Evolutionary conservation across 2,329 filamentous ascomycete species (phyloP).

Genomic region (Arthroderma sp.): DNA sequence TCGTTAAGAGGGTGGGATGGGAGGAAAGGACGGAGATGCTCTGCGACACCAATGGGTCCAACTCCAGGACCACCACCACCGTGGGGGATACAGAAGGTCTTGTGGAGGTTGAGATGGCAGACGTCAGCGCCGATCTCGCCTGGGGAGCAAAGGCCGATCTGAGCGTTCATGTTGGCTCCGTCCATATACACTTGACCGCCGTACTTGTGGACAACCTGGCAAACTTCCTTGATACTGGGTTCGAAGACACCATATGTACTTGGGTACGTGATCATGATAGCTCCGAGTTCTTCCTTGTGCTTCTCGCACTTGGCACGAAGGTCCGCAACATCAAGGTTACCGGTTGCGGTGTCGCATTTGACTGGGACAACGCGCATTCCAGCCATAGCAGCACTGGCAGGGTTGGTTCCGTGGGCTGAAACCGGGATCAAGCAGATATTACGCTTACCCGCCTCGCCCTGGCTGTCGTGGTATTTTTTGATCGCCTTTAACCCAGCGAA

Average conservation of each 20-base stretch:
- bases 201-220: constrained; percentile 70
- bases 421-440: constrained; percentile 92
- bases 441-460: constrained; percentile 50
- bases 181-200: constrained; percentile 98
- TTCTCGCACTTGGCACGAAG: constrained; percentile 80
- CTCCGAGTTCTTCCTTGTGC: constrained; percentile 70
- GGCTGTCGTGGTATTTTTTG: constrained; percentile 65
- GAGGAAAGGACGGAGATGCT: constrained; percentile 64
- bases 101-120: constrained; percentile 94
- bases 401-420: constrained; percentile 91
- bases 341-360: constrained; percentile 77
- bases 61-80: constrained; percentile 89
- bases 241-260: constrained; percentile 94
- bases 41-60: constrained; percentile 82
- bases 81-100: constrained; percentile 97
- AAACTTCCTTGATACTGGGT: constrained; percentile 73
- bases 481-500: constrained; percentile 85
- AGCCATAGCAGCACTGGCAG: constrained; percentile 87
- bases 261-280: constrained; percentile 95
- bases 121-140: constrained; percentile 93
- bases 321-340: constrained; percentile 79
- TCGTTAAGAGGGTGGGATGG: constrained; percentile 56
- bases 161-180: constrained; percentile 95
- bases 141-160: constrained; percentile 88
- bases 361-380: constrained; percentile 88